Evolutionary conservation across 139 green algal species (phyloP), one percentile per base, ranked within the genome.

Genomic region (Asterochloris erici): DNA sequence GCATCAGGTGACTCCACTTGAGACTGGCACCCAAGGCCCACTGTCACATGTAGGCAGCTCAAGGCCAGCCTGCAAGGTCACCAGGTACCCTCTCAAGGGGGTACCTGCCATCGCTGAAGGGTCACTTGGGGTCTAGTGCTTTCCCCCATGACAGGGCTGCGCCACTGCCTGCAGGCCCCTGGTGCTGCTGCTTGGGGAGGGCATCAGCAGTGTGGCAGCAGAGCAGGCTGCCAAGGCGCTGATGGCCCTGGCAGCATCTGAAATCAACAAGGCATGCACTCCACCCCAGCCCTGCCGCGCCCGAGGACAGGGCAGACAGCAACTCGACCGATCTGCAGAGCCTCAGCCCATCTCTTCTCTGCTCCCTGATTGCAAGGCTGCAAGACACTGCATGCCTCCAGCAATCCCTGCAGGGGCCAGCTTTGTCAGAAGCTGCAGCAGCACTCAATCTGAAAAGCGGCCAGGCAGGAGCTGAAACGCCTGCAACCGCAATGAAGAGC

Each of bases 171-270:
- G 38, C 38, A 54, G 76, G 60, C 76, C 76, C 38, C 60, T 80
- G 9, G 76, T 80, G 60, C 60, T 80, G 60, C 76, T 80, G 12
- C 60, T 80, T 9, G 60, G 11, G 24, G 76, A 80, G 68, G 76
- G 76, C 14, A 24, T 80, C 29, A 62, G 68, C 19, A 80, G 76
- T n/a, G 23, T 62, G 12, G 76, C 76, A 63, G 76, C 60, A 70
- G 76, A 80, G 23, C 76, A 80, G 68, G 76, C 76, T 24, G 76
- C 76, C 47, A 80, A 80, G 24, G 76, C 76, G 24, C 23, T 80
- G 21, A 80, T 80, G 76, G 68, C 76, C 24, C 61, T 80, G 24
- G 60, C 76, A 47, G 76, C 76, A 29, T 80, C 76, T 70, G 76
- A 80, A n/a, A 80, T 80, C 60, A 80, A 80, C 23, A 80, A 80